Evolutionary conservation across 768 basidiomycete genomes (phyloP), one percentile per base, ranked within the genome.

Genomic region (Jaapia argillacea): DNA sequence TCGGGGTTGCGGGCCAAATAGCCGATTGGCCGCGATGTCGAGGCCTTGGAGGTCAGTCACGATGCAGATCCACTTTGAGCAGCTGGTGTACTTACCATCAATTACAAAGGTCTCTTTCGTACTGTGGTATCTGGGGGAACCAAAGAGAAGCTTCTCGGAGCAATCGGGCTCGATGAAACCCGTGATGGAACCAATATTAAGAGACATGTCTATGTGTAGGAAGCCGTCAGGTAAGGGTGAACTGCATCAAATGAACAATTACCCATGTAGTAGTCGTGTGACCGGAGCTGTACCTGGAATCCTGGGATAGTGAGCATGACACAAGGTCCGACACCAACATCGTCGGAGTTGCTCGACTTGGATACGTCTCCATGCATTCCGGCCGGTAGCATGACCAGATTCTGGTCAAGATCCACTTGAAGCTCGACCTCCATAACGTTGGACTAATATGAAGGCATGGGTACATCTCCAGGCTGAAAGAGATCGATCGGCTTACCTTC

Each of bases 201-300:
- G 59, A 0, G 82, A 77, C 72, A 92, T 74, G 45, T 93, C 90
- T 91, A 45, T 20, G 5, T 18, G 16, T 22, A 10, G 45, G 31
- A 38, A 41, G 7, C 40, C 28, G 18, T 26, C 28, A 41, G 40
- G 46, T 20, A 49, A 51, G 24, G 12, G 39, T 23, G 22, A 5
- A 37, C 24, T 22, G 36, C 18, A 33, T 28, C 6, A n/a, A 40
- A 24, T 6, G 5, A 33, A 5, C 18, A 42, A 67, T 42, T 54
- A 87, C 89, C 91, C 88, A 96, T 89, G 54, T 77, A 89, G 56
- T 79, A 82, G 54, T 93, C 91, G 48, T 92, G 85, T 45, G 85
- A 66, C 43, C 89, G 72, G 13, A 97, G 66, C 44, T 84, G 73
- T 18, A 93, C 58, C 48, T 88, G 84, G 7, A 93, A 55, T 45